Base-by-base conservation (phyloP, 2,329 filamentous ascomycete genomes). In the Trichophaea hybrida region DNA sequence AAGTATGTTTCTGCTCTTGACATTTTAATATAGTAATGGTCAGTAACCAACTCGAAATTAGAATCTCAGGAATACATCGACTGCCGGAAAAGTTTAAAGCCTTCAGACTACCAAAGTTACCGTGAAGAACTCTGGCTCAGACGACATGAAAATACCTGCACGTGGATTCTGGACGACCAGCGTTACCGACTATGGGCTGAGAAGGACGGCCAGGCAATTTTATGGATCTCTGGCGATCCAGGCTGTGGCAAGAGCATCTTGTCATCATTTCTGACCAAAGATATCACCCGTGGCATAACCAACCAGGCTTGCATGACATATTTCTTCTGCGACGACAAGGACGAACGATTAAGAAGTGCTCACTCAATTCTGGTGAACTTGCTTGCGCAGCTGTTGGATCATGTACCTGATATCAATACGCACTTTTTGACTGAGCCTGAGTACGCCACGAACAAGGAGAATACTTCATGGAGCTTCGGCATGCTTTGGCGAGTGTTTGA, bases 261-360 rank as follows among this genome's bases (percentile, higher is more conserved):
- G 6, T 7, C 35, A 1, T 54, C 56, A 37, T 55, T 55, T 6
- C 33, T 59, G 35, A 48, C 33, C 43, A 59, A 53, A 44, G 13
- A 61, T 37, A 31, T 59, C 37, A 17, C 37, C 17, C 38, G 13
- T 40, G 40, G 10, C 24, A 32, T 34, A 53, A 10, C 17, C 3
- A 46, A 15, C 13, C 32, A 37, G 32, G 1, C 33, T 34, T n/a
- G 46, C 4, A 52, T 61, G 34, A 52, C 59, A 7, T 61, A 46
- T 43, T 56, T 59, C 34, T 59, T 61, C 57, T 56, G 57, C 52
- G 56, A 61, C 49, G 46, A 61, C 15, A 61, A 59, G 35, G 50
- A 49, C n/a, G 7, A 53, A 8, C 40, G 55, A 37, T 44, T 55
- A 46, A 57, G 55, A 52, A 59, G 50, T 7, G 59, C 59, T 10